Percentiles rank a stretch among this genome's conserved stretches.
phyloP scores from a whole-genome alignment of 495 filamentous ascomycete species.

The Xylaria palmicola region DNA sequence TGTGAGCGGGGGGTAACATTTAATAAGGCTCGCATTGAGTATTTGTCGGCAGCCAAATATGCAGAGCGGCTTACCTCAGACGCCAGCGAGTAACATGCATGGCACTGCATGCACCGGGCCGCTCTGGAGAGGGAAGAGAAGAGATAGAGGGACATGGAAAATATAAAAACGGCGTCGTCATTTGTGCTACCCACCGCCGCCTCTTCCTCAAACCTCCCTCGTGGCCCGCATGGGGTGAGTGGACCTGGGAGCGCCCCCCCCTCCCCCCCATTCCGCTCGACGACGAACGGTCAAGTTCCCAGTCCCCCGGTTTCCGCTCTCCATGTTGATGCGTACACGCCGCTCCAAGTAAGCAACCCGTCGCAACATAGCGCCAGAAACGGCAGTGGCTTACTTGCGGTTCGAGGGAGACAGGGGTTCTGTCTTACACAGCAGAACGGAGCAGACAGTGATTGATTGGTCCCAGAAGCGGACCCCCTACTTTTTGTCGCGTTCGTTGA shows the following conservation, averaged over 20 bases:
- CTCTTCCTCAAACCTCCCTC: too few relatives aligned
- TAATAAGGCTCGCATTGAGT: too few relatives aligned
- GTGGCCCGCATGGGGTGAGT: background rate
- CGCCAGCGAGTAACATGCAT: background rate
- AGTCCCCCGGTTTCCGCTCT: background rate
- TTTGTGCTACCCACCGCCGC: background rate
- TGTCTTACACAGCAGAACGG: too few relatives aligned
- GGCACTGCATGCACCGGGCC: too few relatives aligned
- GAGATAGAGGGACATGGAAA: background rate
- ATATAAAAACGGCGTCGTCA: background rate
- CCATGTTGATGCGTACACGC: too few relatives aligned
- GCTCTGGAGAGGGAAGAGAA: too few relatives aligned
- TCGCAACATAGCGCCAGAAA: slow-evolving; percentile 1
- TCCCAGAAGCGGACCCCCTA: too few relatives aligned
- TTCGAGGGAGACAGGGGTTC: background rate
- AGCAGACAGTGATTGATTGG: background rate
- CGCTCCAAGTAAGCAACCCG: background rate
- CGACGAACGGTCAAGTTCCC: background rate
- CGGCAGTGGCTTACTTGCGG: slow-evolving; percentile 3
- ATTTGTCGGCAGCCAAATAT: background rate
- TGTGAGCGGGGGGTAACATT: too few relatives aligned
- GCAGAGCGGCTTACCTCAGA: slow-evolving; percentile 1
- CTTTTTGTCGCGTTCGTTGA: too few relatives aligned
- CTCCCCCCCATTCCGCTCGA: background rate
- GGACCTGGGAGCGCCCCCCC: background rate